Conservation (phyloP, 2,329 filamentous ascomycete species). For the Cladosporium sp. region DNA sequence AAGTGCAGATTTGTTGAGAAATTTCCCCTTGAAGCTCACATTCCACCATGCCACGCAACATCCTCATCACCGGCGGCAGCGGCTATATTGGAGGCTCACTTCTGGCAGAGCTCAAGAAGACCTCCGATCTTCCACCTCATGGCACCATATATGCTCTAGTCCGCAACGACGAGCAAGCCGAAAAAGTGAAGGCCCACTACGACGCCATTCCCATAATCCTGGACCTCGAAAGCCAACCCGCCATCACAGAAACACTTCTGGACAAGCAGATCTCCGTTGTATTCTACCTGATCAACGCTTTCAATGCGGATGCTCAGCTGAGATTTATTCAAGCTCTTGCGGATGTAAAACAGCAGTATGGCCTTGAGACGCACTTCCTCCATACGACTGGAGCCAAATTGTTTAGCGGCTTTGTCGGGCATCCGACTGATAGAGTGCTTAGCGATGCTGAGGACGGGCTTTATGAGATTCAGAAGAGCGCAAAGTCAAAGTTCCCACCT, state of each 20-base stretch:
- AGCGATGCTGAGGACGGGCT: constrained; percentile 42
- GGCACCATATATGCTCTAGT: constrained; percentile 45
- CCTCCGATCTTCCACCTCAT: constrained; percentile 37
- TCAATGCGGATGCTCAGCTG: constrained; percentile 30
- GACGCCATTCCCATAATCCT: constrained; percentile 41
- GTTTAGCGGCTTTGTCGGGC: constrained; percentile 46
- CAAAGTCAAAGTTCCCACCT: constrained; percentile 21
- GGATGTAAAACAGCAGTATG: constrained; percentile 39
- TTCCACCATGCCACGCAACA: constrained; percentile 30
- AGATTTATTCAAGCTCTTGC: constrained; percentile 45
- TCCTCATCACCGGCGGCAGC: constrained; percentile 49
- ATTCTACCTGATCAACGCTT: constrained; percentile 45
- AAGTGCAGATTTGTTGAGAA: too few species aligned
- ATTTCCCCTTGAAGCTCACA: too few species aligned
- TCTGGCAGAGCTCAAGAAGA: constrained; percentile 35
- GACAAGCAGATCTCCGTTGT: constrained; percentile 45
- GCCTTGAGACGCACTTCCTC: constrained; percentile 45
- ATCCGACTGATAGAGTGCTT: constrained; percentile 38
- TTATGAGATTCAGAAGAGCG: constrained; percentile 41
- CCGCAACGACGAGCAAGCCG: constrained; percentile 42
- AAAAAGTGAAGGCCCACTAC: constrained; percentile 39
- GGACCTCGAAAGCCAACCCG: constrained; percentile 34
- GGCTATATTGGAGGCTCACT: constrained; percentile 52
- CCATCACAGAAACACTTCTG: constrained; percentile 36
- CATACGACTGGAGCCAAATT: constrained; percentile 50